phyloP scores from a whole-genome alignment of 805 yeast genomes.

The Candida incommunis region DNA sequence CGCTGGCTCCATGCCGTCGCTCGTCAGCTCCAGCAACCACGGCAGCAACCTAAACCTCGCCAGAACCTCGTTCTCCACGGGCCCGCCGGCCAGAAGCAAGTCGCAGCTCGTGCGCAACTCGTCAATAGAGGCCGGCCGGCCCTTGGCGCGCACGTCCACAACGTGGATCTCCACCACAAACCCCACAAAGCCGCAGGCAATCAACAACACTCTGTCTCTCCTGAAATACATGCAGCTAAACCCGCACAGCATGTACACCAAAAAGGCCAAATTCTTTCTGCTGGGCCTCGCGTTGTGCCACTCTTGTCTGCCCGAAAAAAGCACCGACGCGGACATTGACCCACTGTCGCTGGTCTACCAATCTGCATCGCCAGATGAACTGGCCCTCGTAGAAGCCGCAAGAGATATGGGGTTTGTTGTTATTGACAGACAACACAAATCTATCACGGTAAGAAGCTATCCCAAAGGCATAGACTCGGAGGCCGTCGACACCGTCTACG shows the following conservation, averaged over 20 bases:
- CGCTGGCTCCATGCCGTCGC: neutral
- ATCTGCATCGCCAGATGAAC: conserved; percentile 92
- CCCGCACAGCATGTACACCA: conserved; percentile 58
- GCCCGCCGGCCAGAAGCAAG: neutral
- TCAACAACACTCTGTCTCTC: conserved; percentile 49
- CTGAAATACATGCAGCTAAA: conserved; percentile 54
- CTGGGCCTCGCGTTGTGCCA: conserved; percentile 79
- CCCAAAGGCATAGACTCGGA: conserved; percentile 65
- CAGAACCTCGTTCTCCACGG: neutral
- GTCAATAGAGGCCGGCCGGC: neutral
- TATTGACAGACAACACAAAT: conserved; percentile 45
- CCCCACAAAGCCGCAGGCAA: conserved; percentile 27
- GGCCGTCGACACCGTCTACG: conserved; percentile 54
- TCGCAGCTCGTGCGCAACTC: neutral
- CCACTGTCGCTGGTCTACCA: conserved; percentile 66
- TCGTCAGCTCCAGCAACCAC: neutral
- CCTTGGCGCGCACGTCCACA: neutral
- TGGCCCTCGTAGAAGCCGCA: conserved; percentile 89
- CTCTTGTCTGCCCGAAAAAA: conserved; percentile 66
- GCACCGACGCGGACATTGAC: conserved; percentile 22
- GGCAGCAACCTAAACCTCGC: neutral
- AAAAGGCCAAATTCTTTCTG: conserved; percentile 64
- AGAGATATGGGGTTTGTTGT: conserved; percentile 90
- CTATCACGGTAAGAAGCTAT: conserved; percentile 56
- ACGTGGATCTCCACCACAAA: conserved; percentile 38